Evolutionary conservation across 2,329 filamentous ascomycete species (phyloP).

Genomic region (Hymenoscyphus albidus): DNA sequence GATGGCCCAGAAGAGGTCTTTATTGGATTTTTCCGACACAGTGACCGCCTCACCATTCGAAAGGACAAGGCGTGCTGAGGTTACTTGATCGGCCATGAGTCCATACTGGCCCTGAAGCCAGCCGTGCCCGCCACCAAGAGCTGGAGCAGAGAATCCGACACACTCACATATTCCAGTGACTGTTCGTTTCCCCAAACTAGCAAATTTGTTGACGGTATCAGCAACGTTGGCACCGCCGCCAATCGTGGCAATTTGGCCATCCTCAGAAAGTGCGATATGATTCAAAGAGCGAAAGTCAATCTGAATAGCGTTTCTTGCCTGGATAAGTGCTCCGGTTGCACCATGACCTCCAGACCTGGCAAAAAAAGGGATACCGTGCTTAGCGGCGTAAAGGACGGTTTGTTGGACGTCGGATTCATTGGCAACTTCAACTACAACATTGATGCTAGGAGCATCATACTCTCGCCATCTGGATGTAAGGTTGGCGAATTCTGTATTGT

Average conservation of each 20-base stretch:
- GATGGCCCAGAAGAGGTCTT: conserved; percentile 55
- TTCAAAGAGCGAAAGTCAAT: conserved; percentile 24
- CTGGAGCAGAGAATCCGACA: conserved; percentile 45
- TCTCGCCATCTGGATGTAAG: too few relatives aligned
- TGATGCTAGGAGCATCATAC: too few relatives aligned
- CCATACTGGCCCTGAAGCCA: conserved; percentile 53
- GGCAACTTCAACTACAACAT: too few relatives aligned
- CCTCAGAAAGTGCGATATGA: conserved; percentile 28
- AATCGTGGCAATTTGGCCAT: conserved; percentile 33
- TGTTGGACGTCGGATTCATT: too few relatives aligned
- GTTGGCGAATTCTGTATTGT: too few relatives aligned
- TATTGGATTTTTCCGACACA: conserved; percentile 38
- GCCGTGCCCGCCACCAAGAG: conserved; percentile 57
- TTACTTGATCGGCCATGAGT: conserved; percentile 43
- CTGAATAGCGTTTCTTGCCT: conserved; percentile 18
- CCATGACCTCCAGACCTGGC: conserved; percentile 52
- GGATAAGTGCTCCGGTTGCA: conserved; percentile 27
- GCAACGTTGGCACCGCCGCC: conserved; percentile 32
- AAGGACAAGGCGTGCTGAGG: conserved; percentile 47
- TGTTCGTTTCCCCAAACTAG: conserved; percentile 37
- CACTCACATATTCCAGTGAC: conserved; percentile 46
- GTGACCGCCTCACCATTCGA: conserved; percentile 47
- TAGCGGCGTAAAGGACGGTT: conserved; percentile 47
- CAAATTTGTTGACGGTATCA: conserved; percentile 30
- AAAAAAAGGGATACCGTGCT: conserved; percentile 46